A percentile compares a stretch with the other conserved stretches of the same genome.
Evolutionary conservation across 768 basidiomycete species (phyloP).

Genomic region (Hypholoma sublateritium): DNA sequence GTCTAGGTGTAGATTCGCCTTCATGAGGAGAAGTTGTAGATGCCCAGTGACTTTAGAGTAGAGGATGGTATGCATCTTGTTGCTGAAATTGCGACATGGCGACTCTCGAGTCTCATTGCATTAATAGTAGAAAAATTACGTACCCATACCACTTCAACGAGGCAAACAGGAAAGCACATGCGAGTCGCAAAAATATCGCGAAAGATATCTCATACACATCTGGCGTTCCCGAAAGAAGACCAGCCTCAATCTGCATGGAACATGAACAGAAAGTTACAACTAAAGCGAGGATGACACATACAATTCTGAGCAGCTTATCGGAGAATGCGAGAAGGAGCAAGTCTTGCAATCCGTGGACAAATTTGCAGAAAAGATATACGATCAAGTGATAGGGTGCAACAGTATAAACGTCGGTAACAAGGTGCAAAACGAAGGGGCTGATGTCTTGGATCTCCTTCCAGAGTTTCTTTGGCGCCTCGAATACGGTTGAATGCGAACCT

Average conservation of each 20-base stretch:
- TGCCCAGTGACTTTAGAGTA: conserved; percentile 10
- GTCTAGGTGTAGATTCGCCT: conserved; percentile 16
- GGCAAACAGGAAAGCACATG: background rate
- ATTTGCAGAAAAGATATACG: background rate
- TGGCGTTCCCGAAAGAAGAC: background rate
- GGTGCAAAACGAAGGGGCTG: background rate
- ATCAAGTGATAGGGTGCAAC: background rate
- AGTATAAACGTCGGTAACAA: background rate
- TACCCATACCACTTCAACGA: background rate
- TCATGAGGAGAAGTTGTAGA: background rate
- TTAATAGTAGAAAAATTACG: background rate
- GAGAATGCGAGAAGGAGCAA: background rate
- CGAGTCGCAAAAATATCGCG: background rate
- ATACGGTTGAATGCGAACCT: background rate
- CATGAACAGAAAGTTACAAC: background rate
- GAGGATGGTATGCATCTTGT: conserved; percentile 25
- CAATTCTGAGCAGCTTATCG: background rate
- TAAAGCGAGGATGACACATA: background rate
- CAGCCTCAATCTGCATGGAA: background rate
- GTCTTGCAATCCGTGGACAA: background rate
- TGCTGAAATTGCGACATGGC: conserved; percentile 15
- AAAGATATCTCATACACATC: background rate
- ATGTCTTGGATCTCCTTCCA: background rate
- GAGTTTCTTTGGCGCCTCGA: background rate
- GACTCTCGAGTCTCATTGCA: background rate